Base-by-base conservation (phyloP, 805 yeast species). In the Debaryomyces tyrocola region DNA sequence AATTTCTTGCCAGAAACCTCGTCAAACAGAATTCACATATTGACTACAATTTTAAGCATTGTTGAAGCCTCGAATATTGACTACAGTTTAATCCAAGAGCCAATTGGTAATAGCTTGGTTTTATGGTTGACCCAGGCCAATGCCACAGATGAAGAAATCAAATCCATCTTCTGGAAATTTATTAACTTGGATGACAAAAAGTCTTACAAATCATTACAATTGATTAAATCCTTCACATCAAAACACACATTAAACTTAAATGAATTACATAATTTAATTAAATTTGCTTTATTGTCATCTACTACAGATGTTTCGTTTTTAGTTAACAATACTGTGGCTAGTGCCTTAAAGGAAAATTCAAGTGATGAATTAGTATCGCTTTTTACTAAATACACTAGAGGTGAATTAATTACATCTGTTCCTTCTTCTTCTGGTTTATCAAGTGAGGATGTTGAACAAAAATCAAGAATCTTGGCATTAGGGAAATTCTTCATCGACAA, bases 271-370 rank as follows among this genome's bases (percentile, higher is more conserved):
- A 51, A 58, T 18, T 64, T 73, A 49, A 64, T 70, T 44, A 53
- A 51, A n/a, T 69, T 71, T 44, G 63, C 74, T 28, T 69, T 73
- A 47, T 52, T 61, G 8, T 62, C 74, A 5, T 61, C 69, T 35
- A 59, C 57, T 7, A 70, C 69, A 33, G 76, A 73, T 44, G 68
- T 72, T 27, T 67, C 75, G 7, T 73, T 70, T 59, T 58, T 73
- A 57, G 66, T 73, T 39, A 73, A 70, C 57, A 63, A 62, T 53
- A 70, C 70, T 49, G 70, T 72, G n/a, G 64, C 69, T 37, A 51
- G 53, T 37, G 68, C 74, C 29, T 52, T 70, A 48, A 48, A 53
- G 35, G 56, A 59, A 28, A 48, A 67, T 52, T 39, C 59, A 10
- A 42, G 52, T 33, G 69, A 68, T 41, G 58, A 58, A 24, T 60